Percentiles rank a stretch among this genome's conserved stretches.
Conservation (phyloP, 2,329 filamentous ascomycete species). For the Clonostachys byssicola region DNA sequence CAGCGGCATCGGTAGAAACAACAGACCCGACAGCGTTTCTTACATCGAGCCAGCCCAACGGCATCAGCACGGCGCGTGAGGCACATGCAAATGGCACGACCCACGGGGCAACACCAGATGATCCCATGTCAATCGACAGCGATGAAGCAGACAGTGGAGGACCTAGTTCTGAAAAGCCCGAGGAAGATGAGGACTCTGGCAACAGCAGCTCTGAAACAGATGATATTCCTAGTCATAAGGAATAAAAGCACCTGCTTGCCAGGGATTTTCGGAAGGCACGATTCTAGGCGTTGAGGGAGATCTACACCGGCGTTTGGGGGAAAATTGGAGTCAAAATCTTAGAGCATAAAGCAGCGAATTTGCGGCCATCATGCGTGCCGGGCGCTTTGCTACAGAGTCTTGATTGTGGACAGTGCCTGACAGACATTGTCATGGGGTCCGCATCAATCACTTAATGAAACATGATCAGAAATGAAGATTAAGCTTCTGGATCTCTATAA, state of each 20-base stretch:
- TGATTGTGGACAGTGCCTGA: no score
- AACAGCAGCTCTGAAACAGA: background rate
- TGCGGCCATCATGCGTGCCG: no score
- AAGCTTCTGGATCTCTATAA: no score
- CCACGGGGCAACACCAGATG: background rate
- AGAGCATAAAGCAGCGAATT: no score
- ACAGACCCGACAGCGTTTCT: constrained; percentile 25
- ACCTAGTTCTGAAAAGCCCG: background rate
- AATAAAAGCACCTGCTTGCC: background rate
- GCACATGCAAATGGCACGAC: background rate
- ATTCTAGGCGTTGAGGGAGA: background rate
- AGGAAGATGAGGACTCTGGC: background rate
- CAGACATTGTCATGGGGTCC: no score
- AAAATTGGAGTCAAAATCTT: background rate
- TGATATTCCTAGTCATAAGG: background rate
- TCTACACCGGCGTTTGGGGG: background rate
- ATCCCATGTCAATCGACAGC: constrained; percentile 16
- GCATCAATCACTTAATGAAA: no score
- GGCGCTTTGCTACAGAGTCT: no score
- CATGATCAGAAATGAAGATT: no score
- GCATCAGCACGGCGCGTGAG: constrained; percentile 1
- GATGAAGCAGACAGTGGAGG: background rate
- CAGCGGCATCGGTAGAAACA: constrained; percentile 26
- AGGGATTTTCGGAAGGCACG: background rate
- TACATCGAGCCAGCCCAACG: constrained; percentile 12